Evolutionary conservation across 257 asterid species (phyloP).

Genomic region (Catharanthus roseus): DNA sequence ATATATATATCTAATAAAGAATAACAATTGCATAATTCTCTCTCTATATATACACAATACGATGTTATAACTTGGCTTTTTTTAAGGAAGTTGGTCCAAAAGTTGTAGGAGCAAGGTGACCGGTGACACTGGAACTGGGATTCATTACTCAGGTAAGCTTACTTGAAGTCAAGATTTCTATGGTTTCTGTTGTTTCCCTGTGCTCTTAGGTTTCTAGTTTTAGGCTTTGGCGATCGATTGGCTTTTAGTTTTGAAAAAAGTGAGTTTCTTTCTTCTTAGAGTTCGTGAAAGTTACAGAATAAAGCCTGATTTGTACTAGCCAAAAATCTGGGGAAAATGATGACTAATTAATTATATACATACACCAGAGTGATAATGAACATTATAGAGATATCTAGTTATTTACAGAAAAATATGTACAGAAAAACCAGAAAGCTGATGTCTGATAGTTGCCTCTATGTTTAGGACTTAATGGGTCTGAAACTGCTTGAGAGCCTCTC

Average conservation of each 20-base stretch:
- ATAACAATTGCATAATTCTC: not conserved
- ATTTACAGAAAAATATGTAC: constrained; percentile 3
- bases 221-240: no score
- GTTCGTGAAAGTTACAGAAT: no score
- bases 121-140: not conserved
- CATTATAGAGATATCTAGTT: not conserved
- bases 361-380: not conserved
- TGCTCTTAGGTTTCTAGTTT: no score
- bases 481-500: constrained; percentile 64
- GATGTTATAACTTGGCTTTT: not conserved
- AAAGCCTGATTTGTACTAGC: no score
- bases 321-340: not conserved
- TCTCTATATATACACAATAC: not conserved
- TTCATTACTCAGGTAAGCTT: no score
- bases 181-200: no score
- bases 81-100: not conserved
- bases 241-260: no score
- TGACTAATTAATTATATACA: not conserved
- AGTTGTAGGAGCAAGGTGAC: not conserved
- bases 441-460: not conserved
- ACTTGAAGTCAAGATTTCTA: no score
- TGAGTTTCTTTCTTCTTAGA: no score
- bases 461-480: constrained; percentile 43
- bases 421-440: no score
- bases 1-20: not conserved